Base-by-base conservation (phyloP, 352 stramenopile genomes). In the Hyaloperonospora brassicae region DNA sequence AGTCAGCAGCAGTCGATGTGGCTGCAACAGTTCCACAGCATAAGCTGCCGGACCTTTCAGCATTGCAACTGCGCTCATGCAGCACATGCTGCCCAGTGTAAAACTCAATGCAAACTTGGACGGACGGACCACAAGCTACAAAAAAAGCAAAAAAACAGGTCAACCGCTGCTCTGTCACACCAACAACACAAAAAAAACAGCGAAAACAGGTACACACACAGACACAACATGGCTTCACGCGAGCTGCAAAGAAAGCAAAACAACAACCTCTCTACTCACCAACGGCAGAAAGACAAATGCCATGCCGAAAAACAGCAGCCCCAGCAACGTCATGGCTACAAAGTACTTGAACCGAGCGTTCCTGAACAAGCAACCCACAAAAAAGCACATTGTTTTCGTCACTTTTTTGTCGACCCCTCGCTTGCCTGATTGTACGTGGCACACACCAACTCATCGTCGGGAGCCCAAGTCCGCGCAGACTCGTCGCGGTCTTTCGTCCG, bases 31-130 rank as follows among this genome's bases (percentile, higher is more conserved):
- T 8, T 68, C 73, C 3, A 21, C 36, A 35, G 69, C 50, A 35
- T 89, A 92, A 0, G 61, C 76, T 7, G 68, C 69, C 1, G 77
- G 79, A 0, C 82, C 82, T 40, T 87, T 87, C 10, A 92, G 68
- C 70, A 88, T 89, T 14, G 82, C 82, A 43, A 92, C 79, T 24
- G 77, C 79, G 0, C 66, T 72, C 73, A 92, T 87, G 10, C 67
- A 73, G 50, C 73, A 89, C 39, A 89, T 76, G 56, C 82, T 89
- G 12, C 82, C 82, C 25, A 92, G 65, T 17, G 82, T 89, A 50
- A 92, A 89, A 55, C 79, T 89, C 35, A 92, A 56, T 10, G 82
- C 82, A 50, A 92, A 89, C 49, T 92, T 92, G 44, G 79, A 89
- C 30, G 82, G 82, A 8, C 79, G 76, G 25, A 92, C 68, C 72